Percentiles rank a stretch among this genome's conserved stretches.
Evolutionary conservation across 176 grass and related monocot species (phyloP).

Genomic region (Alloteropsis semialata): DNA sequence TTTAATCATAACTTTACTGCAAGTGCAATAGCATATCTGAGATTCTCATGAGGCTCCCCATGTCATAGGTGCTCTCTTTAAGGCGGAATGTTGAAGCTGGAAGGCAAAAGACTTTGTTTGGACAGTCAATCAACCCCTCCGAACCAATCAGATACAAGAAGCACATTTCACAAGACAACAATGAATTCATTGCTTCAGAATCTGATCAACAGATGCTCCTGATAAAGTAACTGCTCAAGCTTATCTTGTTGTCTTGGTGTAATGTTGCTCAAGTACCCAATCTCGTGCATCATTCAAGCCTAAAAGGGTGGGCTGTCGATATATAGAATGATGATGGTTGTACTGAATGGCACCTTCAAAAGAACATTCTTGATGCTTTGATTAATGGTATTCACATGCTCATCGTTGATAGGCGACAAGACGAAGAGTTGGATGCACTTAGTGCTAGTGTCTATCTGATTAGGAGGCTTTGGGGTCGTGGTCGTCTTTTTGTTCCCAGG

Average conservation of each 20-base stretch:
- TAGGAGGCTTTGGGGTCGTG: too few relatives aligned
- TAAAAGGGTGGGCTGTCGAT: neutral
- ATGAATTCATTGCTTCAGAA: conserved; percentile 95
- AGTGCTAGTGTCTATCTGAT: conserved; percentile 85
- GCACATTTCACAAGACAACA: conserved; percentile 47
- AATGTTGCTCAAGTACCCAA: neutral
- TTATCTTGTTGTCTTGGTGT: neutral
- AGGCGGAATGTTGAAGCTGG: conserved; percentile 69
- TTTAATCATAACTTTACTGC: neutral
- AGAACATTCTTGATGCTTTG: neutral
- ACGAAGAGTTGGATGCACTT: conserved; percentile 89
- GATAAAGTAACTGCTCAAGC: conserved; percentile 58
- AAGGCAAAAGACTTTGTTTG: conserved; percentile 49
- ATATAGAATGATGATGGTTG: neutral
- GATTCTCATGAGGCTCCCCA: conserved; percentile 10
- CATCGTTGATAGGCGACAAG: conserved; percentile 58
- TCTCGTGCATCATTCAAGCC: neutral
- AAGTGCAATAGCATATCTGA: neutral
- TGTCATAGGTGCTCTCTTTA: conserved; percentile 56
- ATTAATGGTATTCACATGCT: neutral
- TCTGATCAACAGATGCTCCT: conserved; percentile 94
- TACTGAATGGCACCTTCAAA: neutral
- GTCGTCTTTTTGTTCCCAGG: too few relatives aligned
- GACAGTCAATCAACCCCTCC: conserved; percentile 45
- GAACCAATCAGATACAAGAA: conserved; percentile 62